These are phyloP conservation scores for Astrocystis sublimbata DNA, from an alignment of 495 filamentous ascomycete species.

Conservation along the genomic window DNA sequence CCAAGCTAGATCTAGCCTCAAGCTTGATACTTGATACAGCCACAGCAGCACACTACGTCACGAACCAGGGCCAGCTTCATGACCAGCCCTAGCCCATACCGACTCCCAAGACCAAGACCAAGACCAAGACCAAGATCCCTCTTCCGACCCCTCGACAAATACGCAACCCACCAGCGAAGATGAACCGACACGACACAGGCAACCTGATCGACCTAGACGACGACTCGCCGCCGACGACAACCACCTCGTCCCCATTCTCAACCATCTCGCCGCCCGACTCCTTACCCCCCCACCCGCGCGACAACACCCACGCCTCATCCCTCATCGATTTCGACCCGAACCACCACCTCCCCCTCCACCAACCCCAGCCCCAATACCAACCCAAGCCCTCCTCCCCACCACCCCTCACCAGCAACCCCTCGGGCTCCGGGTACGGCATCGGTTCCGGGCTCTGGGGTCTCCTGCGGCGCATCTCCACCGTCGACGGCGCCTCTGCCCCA, in stretches of 20 bases:
- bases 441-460: conserved; percentile 32
- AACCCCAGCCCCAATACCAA: conserved; percentile 7
- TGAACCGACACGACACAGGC: conserved; percentile 12
- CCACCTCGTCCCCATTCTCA: background rate
- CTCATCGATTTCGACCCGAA: conserved; percentile 13
- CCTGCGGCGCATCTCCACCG: conserved; percentile 36
- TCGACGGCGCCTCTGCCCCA: conserved; percentile 16
- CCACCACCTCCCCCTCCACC: too few species aligned
- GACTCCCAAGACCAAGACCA: too few species aligned
- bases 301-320: conserved; percentile 17
- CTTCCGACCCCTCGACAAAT: background rate
- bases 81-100: background rate
- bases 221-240: conserved; percentile 2
- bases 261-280: conserved; percentile 8
- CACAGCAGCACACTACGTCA: conserved; percentile 8
- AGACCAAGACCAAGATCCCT: background rate
- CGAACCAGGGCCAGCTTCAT: background rate
- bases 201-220: conserved; percentile 20
- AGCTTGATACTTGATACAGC: too few species aligned
- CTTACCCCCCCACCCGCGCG: background rate
- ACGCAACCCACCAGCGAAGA: background rate
- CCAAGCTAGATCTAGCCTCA: background rate
- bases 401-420: conserved; percentile 8
- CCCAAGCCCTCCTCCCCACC: conserved; percentile 21
- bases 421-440: conserved; percentile 26